Evolutionary conservation across 1,284 basidiomycete species (phyloP).

Genomic region (Cystobasidiaceae sp.): DNA sequence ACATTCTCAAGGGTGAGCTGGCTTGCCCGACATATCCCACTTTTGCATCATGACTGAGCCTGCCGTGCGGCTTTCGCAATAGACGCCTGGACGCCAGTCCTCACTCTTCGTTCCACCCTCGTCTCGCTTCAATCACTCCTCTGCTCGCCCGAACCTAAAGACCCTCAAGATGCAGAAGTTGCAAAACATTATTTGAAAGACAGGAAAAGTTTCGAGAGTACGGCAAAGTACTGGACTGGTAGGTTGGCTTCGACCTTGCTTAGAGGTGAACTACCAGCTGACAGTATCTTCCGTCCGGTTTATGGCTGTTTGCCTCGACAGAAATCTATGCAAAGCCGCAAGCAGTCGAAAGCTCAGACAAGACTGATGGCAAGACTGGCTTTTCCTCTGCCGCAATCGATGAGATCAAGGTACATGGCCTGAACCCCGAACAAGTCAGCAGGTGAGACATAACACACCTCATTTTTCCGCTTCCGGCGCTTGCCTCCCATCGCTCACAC

Average conservation of each 20-base stretch:
- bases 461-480: conserved; percentile 26
- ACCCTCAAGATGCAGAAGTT: conserved; percentile 95
- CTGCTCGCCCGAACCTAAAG: conserved; percentile 93
- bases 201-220: conserved; percentile 79
- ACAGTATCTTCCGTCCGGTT: background rate
- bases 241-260: conserved; percentile 40
- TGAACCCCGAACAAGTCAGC: conserved; percentile 50
- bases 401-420: conserved; percentile 49
- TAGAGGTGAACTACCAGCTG: conserved; percentile 25
- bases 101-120: conserved; percentile 93
- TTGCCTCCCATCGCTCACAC: background rate
- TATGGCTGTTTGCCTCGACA: background rate
- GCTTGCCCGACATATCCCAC: background rate
- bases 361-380: conserved; percentile 38
- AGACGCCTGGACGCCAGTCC: conserved; percentile 74
- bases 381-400: conserved; percentile 37
- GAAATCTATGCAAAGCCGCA: conserved; percentile 63
- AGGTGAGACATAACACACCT: conserved; percentile 47
- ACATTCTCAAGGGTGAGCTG: conserved; percentile 39
- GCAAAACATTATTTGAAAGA: conserved; percentile 94
- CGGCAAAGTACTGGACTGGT: conserved; percentile 83
- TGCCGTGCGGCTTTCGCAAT: conserved; percentile 46
- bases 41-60: background rate
- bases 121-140: conserved; percentile 92
- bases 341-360: conserved; percentile 47